Conservation (phyloP, 2,329 filamentous ascomycete species). For the Xylaria sp. region DNA sequence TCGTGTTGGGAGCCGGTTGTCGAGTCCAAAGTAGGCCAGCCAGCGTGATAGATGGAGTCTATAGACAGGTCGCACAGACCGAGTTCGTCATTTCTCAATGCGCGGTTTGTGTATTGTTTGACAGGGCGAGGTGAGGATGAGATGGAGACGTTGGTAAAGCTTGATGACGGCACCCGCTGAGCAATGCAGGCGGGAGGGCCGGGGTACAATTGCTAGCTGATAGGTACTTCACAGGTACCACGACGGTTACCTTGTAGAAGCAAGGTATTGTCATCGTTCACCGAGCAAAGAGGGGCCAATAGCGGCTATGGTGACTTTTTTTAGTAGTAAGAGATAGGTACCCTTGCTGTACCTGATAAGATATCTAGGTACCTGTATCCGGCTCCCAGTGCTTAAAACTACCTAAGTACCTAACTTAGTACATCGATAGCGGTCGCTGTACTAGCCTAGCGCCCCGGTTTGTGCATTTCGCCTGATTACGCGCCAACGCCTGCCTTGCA, state of each 20-base stretch:
- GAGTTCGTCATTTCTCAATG: slow-evolving; percentile 1
- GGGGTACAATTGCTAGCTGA: background rate
- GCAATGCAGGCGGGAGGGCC: background rate
- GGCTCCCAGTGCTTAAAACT: background rate
- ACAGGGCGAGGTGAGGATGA: background rate
- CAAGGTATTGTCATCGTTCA: too few species aligned
- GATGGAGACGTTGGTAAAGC: background rate
- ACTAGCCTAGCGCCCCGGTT: slow-evolving; percentile 20
- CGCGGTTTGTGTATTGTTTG: background rate
- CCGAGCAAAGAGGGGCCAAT: background rate
- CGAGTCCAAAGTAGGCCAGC: slow-evolving; percentile 57
- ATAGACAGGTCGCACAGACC: background rate
- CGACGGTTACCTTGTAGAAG: background rate
- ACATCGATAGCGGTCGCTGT: too few species aligned
- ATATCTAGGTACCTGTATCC: background rate
- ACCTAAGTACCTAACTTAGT: too few species aligned
- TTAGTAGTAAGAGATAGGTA: too few species aligned
- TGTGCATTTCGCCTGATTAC: slow-evolving; percentile 41
- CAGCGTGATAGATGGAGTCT: slow-evolving; percentile 47
- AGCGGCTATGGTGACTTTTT: background rate
- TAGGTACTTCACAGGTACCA: background rate
- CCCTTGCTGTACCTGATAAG: background rate
- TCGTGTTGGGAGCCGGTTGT: slow-evolving; percentile 45
- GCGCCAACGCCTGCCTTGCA: slow-evolving; percentile 40
- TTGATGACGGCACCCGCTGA: background rate